Conservation (phyloP, 2,329 filamentous ascomycete genomes). For the Gyromitra esculenta region DNA sequence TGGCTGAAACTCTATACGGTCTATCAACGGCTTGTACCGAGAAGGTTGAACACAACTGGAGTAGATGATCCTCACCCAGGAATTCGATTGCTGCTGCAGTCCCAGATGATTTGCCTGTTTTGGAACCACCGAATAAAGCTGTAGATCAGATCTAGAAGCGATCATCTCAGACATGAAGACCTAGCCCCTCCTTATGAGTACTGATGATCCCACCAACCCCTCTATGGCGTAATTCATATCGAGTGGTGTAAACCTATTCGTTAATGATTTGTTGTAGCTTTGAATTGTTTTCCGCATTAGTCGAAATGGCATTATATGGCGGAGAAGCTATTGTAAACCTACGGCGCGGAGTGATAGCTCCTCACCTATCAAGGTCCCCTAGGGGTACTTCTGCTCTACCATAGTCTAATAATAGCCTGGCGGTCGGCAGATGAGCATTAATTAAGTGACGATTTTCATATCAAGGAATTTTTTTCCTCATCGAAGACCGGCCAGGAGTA, state of each 20-base stretch:
- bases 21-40: constrained; percentile 11
- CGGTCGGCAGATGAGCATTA: neutral
- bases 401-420: neutral
- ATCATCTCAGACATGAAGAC: neutral
- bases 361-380: neutral
- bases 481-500: neutral
- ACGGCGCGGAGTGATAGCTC: neutral
- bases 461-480: constrained; percentile 2
- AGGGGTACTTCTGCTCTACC: neutral
- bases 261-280: neutral
- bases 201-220: neutral
- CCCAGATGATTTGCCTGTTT: constrained; percentile 4
- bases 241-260: neutral
- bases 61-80: neutral
- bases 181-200: neutral
- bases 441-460: neutral
- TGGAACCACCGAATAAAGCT: neutral
- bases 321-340: neutral
- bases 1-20: neutral
- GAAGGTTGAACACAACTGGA: neutral
- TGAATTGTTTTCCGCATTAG: neutral
- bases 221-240: neutral
- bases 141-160: constrained; percentile 2
- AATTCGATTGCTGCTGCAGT: constrained; percentile 2
- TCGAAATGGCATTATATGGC: neutral